Conservation (phyloP, 805 yeast species). For the Wickerhamomyces canadensis region DNA sequence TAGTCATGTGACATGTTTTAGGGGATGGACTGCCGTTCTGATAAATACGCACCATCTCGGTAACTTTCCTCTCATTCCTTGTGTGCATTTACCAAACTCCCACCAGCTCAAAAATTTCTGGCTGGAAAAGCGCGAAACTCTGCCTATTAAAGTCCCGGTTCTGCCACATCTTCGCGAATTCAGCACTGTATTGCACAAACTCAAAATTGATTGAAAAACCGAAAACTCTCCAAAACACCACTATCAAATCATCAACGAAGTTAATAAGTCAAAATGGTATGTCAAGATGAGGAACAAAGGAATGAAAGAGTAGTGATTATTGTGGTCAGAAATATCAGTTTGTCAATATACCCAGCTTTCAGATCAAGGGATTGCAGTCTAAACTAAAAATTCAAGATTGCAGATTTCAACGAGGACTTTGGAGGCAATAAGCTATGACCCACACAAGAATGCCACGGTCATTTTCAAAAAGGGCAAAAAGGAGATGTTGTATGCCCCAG, state of each 20-base stretch:
- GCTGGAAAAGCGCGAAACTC: neutral
- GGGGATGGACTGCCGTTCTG: neutral
- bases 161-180: constrained; percentile 1
- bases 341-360: neutral
- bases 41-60: neutral
- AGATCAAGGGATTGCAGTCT: too few relatives aligned
- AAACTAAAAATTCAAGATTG: too few relatives aligned
- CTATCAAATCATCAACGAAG: constrained; percentile 1
- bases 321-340: neutral
- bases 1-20: neutral
- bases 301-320: neutral
- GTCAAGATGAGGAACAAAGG: constrained; percentile 20
- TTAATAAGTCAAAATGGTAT: constrained; percentile 40
- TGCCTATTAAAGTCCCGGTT: neutral
- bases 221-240: constrained; percentile 6
- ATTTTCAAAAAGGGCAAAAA: too few relatives aligned
- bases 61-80: too few relatives aligned
- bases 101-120: neutral
- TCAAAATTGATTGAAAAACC: constrained; percentile 7
- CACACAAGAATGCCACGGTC: too few relatives aligned
- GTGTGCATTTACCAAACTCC: neutral
- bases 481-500: too few relatives aligned
- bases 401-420: too few relatives aligned
- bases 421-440: too few relatives aligned
- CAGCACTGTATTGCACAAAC: neutral